phyloP scores from a whole-genome alignment of 257 asterid species.

The Schizonepeta tenuifolia region DNA sequence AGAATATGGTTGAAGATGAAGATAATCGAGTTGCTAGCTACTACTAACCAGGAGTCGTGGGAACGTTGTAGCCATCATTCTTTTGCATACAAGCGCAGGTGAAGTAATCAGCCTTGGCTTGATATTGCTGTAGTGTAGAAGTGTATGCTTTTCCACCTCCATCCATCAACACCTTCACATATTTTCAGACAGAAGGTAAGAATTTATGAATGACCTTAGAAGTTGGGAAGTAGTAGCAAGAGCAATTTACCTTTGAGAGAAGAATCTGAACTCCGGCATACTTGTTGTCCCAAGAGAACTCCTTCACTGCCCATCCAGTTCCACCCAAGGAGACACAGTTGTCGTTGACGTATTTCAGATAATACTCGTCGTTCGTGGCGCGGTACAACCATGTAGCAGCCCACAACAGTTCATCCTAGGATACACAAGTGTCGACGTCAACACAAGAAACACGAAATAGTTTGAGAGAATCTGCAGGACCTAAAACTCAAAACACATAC shows the following conservation, averaged over 20 bases:
- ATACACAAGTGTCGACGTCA: background rate
- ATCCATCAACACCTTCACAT: conserved; percentile 62
- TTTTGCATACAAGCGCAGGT: conserved; percentile 79
- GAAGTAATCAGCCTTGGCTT: conserved; percentile 84
- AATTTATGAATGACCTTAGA: background rate
- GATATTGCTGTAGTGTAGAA: conserved; percentile 62
- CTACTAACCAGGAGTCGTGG: conserved; percentile 71
- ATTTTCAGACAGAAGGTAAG: conserved; percentile 6
- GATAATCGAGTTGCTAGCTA: background rate
- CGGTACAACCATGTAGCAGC: conserved; percentile 85
- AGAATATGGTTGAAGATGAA: background rate
- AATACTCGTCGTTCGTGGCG: conserved; percentile 73
- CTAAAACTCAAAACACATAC: conserved; percentile 39
- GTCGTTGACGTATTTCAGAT: conserved; percentile 69
- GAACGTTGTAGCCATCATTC: conserved; percentile 77
- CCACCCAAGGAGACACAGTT: conserved; percentile 77
- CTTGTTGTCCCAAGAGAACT: conserved; percentile 95
- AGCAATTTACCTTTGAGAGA: conserved; percentile 60
- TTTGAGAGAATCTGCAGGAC: background rate
- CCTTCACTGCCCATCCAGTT: conserved; percentile 84
- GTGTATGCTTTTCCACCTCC: conserved; percentile 69
- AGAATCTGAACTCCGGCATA: conserved; percentile 90
- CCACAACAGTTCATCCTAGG: conserved; percentile 90
- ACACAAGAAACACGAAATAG: background rate
- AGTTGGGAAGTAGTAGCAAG: background rate